Percentiles rank a stretch among this genome's conserved stretches.
Evolutionary conservation across 164 flowering plant genomes (phyloP).

Genomic region (Kingdonia uniflora): DNA sequence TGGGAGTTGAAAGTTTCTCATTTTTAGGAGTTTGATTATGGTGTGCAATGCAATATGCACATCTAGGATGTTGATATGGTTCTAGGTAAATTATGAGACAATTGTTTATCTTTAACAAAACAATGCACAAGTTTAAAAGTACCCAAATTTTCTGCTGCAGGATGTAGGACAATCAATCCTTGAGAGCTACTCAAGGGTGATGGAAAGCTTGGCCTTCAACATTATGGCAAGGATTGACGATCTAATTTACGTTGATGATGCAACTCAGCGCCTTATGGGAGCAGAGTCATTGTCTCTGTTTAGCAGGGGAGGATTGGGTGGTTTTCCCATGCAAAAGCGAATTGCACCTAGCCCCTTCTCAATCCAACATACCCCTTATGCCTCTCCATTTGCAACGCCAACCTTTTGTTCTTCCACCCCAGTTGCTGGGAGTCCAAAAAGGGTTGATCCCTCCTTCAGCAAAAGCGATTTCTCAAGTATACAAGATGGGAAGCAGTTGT

Average conservation of each 20-base stretch:
- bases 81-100: too few relatives aligned
- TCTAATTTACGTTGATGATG: conserved; percentile 58
- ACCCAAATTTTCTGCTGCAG: conserved; percentile 23
- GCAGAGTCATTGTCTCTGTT: conserved; percentile 27
- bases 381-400: conserved; percentile 38
- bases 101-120: background rate
- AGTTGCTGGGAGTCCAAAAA: conserved; percentile 22
- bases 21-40: too few relatives aligned
- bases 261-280: conserved; percentile 30
- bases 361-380: conserved; percentile 25
- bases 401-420: conserved; percentile 25
- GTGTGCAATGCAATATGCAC: too few relatives aligned
- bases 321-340: conserved; percentile 31
- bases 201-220: conserved; percentile 78
- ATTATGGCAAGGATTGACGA: conserved; percentile 71
- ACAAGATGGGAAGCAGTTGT: conserved; percentile 18
- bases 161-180: conserved; percentile 84
- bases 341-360: conserved; percentile 38
- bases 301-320: conserved; percentile 20
- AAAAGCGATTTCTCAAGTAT: conserved; percentile 6
- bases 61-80: too few relatives aligned
- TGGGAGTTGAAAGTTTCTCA: too few relatives aligned
- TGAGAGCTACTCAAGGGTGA: conserved; percentile 84
- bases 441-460: conserved; percentile 6
- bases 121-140: background rate